Conservation (phyloP, 495 filamentous ascomycete species). For the Daldinia concentrica region DNA sequence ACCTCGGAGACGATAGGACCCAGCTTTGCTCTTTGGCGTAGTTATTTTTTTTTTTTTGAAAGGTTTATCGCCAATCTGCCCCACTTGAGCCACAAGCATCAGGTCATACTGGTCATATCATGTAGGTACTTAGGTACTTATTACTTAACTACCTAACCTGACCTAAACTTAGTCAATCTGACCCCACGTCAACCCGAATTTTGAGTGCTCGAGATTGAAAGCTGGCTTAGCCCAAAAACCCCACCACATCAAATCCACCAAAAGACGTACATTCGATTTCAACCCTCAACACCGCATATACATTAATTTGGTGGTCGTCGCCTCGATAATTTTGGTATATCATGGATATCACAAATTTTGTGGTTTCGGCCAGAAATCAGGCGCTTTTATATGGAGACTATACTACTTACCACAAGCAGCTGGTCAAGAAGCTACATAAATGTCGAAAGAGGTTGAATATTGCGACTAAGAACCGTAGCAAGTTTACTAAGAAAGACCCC, state of each 20-base stretch:
- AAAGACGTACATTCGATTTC: background rate
- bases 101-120: too few relatives aligned
- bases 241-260: conserved; percentile 17
- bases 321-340: background rate
- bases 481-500: conserved; percentile 76
- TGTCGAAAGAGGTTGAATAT: conserved; percentile 85
- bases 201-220: conserved; percentile 4
- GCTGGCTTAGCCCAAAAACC: conserved; percentile 6
- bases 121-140: background rate
- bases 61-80: conserved; percentile 23
- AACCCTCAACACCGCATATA: background rate
- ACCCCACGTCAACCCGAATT: conserved; percentile 17
- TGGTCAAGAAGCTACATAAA: conserved; percentile 82
- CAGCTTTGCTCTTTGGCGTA: background rate
- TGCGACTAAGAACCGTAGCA: conserved; percentile 81
- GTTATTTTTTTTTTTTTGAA: conserved; percentile 5
- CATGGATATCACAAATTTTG: conserved; percentile 92
- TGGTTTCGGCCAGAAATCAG: conserved; percentile 79
- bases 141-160: too few relatives aligned
- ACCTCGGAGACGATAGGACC: background rate
- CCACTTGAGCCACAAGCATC: conserved; percentile 21
- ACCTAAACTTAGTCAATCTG: background rate
- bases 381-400: conserved; percentile 89
- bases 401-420: conserved; percentile 80
- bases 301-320: background rate